phyloP scores from a whole-genome alignment of 2,329 filamentous ascomycete species.

The Pseudonectria foliicola region DNA sequence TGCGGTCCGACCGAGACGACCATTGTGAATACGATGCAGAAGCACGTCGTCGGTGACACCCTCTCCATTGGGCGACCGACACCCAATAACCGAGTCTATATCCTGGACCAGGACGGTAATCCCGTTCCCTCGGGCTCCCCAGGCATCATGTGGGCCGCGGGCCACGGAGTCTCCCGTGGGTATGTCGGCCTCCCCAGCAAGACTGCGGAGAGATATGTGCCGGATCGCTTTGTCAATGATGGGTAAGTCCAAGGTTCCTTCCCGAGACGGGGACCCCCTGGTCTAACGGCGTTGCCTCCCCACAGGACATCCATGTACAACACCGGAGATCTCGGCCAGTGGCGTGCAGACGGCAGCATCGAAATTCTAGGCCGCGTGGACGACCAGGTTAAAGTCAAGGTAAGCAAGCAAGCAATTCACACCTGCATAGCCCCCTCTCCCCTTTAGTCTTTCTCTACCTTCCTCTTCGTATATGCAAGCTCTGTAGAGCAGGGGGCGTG shows the following conservation, averaged over 20 bases:
- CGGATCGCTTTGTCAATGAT: conserved; percentile 43
- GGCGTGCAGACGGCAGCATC: conserved; percentile 45
- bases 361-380: conserved; percentile 51
- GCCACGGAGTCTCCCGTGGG: conserved; percentile 46
- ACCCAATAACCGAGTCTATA: conserved; percentile 49
- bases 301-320: conserved; percentile 47
- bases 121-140: conserved; percentile 40
- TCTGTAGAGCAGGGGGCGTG: background rate
- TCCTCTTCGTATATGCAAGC: too few species aligned
- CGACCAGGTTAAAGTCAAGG: conserved; percentile 56
- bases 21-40: conserved; percentile 51
- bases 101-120: conserved; percentile 39
- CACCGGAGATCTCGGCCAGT: conserved; percentile 52
- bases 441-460: background rate
- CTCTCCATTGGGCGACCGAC: conserved; percentile 49
- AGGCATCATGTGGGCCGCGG: conserved; percentile 52
- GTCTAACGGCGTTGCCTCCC: background rate
- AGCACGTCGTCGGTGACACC: conserved; percentile 36
- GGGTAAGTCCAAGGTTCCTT: conserved; percentile 31
- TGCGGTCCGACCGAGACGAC: conserved; percentile 55
- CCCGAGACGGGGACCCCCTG: background rate
- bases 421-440: background rate
- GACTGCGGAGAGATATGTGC: conserved; percentile 42
- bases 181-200: conserved; percentile 47
- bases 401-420: conserved; percentile 19